Percentiles rank a stretch among this genome's conserved stretches.
These are phyloP conservation scores for Liquidambar formosana DNA, from an alignment of 164 flowering plant genomes.

Conservation along the genomic window DNA sequence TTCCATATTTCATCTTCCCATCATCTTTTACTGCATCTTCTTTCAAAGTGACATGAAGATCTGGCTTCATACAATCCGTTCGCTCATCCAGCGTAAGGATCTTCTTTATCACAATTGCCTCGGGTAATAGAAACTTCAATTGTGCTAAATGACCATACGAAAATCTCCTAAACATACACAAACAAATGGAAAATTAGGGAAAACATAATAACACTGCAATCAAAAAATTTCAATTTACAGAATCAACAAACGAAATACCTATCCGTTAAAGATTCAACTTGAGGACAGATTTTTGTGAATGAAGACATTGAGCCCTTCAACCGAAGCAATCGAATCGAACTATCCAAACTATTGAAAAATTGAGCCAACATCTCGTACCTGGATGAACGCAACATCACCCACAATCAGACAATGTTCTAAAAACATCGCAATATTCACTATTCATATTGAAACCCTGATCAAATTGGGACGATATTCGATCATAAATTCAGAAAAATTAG, in stretches of 20 bases:
- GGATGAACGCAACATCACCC: constrained; percentile 23
- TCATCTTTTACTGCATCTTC: constrained; percentile 33
- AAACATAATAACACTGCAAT: neutral
- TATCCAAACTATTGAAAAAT: constrained; percentile 39
- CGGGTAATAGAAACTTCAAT: constrained; percentile 73
- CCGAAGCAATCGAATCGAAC: constrained; percentile 57
- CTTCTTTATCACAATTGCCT: constrained; percentile 58
- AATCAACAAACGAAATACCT: constrained; percentile 42
- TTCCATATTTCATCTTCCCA: constrained; percentile 27
- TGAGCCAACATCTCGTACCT: constrained; percentile 29
- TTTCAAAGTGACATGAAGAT: constrained; percentile 53
- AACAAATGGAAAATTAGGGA: neutral
- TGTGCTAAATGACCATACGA: constrained; percentile 71
- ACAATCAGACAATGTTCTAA: neutral
- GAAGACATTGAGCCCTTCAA: constrained; percentile 48
- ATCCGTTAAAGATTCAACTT: constrained; percentile 62
- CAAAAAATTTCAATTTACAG: neutral
- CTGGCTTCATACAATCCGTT: constrained; percentile 74
- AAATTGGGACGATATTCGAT: too few species aligned
- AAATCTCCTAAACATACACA: constrained; percentile 64
- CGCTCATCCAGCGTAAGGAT: constrained; percentile 54
- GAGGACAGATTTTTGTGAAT: constrained; percentile 50
- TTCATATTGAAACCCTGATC: neutral
- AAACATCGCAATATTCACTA: neutral
- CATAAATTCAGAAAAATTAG: too few species aligned